Evolutionary conservation across 441 rosid species (phyloP).

Genomic region (Eugenia klotzschiana): DNA sequence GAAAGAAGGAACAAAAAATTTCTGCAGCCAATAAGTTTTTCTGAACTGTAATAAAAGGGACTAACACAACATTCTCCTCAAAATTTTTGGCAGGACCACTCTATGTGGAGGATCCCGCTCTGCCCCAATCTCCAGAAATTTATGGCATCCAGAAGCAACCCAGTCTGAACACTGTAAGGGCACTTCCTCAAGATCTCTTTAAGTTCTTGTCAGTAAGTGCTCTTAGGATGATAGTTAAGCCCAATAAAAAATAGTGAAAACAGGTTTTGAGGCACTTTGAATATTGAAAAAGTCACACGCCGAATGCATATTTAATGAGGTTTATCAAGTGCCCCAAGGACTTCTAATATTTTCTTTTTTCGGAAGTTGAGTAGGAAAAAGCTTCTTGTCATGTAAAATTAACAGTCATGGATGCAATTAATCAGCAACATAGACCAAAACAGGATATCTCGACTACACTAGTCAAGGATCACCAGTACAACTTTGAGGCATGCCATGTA

Average conservation of each 20-base stretch:
- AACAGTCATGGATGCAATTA: neutral
- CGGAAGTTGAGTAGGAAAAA: neutral
- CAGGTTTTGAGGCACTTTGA: neutral
- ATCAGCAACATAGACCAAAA: neutral
- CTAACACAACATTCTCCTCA: neutral
- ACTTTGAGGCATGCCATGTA: neutral
- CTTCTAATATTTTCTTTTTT: neutral
- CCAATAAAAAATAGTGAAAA: neutral
- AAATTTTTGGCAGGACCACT: slow-evolving; percentile 34
- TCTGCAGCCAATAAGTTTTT: neutral
- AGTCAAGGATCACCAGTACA: neutral
- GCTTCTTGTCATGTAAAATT: neutral
- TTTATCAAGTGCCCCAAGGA: neutral
- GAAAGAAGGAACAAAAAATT: neutral
- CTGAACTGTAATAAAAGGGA: neutral
- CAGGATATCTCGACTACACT: neutral
- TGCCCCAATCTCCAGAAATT: slow-evolving; percentile 24
- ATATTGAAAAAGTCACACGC: neutral
- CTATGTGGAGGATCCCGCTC: slow-evolving; percentile 39
- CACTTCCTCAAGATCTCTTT: slow-evolving; percentile 5
- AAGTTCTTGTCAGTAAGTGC: neutral
- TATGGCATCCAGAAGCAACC: slow-evolving; percentile 30
- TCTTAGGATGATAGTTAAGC: neutral
- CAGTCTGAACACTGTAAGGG: slow-evolving; percentile 44
- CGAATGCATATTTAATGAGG: neutral